These are phyloP conservation scores for Lipomyces spencermartinsiae DNA, from an alignment of 805 yeast species.

Conservation along the genomic window DNA sequence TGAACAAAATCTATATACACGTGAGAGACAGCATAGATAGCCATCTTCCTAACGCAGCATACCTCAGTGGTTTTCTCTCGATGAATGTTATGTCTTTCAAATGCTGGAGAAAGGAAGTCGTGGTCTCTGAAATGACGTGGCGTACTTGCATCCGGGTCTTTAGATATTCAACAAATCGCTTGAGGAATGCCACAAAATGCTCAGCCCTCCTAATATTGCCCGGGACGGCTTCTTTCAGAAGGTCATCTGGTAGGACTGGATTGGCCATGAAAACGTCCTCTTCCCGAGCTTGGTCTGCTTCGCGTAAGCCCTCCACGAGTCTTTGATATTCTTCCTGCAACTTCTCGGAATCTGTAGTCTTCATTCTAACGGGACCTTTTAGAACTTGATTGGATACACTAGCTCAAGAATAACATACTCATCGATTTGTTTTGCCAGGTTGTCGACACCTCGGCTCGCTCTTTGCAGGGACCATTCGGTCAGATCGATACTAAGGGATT, in stretches of 20 bases:
- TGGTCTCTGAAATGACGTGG: conserved; percentile 98
- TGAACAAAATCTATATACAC: conserved; percentile 71
- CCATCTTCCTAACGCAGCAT: not conserved
- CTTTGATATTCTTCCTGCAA: conserved; percentile 90
- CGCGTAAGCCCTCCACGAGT: conserved; percentile 86
- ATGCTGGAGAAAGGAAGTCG: conserved; percentile 89
- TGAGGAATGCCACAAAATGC: conserved; percentile 91
- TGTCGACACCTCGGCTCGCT: conserved; percentile 86
- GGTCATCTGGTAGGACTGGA: conserved; percentile 84
- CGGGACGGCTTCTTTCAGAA: conserved; percentile 91
- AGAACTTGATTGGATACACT: not conserved
- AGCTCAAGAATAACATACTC: conserved; percentile 45
- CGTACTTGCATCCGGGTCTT: conserved; percentile 97
- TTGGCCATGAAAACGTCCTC: conserved; percentile 80
- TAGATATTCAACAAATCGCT: conserved; percentile 89
- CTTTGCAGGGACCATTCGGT: conserved; percentile 87
- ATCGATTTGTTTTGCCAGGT: conserved; percentile 79
- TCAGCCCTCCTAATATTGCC: conserved; percentile 98
- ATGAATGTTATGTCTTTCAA: conserved; percentile 91
- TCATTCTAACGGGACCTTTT: conserved; percentile 52
- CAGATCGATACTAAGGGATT: conserved; percentile 86
- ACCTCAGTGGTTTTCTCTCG: conserved; percentile 79
- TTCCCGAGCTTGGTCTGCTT: conserved; percentile 68
- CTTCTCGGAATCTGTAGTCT: conserved; percentile 78
- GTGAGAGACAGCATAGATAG: not conserved